A percentile compares a stretch with the other conserved stretches of the same genome.
Evolutionary conservation across 83 land plant species (phyloP).

Genomic region (Diphasiastrum complanatum): DNA sequence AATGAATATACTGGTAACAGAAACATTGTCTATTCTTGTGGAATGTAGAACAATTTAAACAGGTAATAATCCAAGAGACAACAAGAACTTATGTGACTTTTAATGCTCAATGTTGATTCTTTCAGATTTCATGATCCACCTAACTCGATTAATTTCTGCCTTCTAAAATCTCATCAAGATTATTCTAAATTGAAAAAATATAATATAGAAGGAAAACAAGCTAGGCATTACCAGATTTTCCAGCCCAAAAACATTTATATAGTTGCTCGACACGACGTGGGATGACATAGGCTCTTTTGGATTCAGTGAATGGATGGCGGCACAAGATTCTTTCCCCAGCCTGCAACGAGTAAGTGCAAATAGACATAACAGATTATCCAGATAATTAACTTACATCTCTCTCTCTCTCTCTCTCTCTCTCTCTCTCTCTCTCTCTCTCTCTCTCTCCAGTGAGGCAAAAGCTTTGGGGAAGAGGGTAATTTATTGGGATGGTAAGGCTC

Average conservation of each 20-base stretch:
- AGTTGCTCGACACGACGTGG: constrained; percentile 86
- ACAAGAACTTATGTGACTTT: too few relatives aligned
- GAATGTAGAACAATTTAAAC: too few relatives aligned
- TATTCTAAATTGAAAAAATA: not conserved
- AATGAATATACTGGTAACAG: too few relatives aligned
- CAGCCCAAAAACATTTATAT: constrained; percentile 87
- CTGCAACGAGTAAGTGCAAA: constrained; percentile 28
- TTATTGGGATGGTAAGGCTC: too few relatives aligned
- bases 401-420: not conserved
- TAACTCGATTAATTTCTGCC: too few relatives aligned
- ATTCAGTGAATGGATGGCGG: constrained; percentile 92
- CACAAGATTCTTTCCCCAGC: constrained; percentile 76
- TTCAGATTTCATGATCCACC: too few relatives aligned
- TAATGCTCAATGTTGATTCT: too few relatives aligned
- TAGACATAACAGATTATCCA: not conserved
- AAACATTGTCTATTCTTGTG: too few relatives aligned
- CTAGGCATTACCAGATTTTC: constrained; percentile 47
- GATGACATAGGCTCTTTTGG: constrained; percentile 91
- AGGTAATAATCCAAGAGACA: too few relatives aligned
- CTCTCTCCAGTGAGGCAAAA: too few relatives aligned
- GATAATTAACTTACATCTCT: not conserved
- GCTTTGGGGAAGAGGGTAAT: too few relatives aligned
- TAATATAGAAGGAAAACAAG: not conserved
- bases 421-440: not conserved
- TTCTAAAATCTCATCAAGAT: too few relatives aligned